A percentile compares a stretch with the other conserved stretches of the same genome.
phyloP scores from a whole-genome alignment of 345 rosid species.

The Geranium rotundifolium region DNA sequence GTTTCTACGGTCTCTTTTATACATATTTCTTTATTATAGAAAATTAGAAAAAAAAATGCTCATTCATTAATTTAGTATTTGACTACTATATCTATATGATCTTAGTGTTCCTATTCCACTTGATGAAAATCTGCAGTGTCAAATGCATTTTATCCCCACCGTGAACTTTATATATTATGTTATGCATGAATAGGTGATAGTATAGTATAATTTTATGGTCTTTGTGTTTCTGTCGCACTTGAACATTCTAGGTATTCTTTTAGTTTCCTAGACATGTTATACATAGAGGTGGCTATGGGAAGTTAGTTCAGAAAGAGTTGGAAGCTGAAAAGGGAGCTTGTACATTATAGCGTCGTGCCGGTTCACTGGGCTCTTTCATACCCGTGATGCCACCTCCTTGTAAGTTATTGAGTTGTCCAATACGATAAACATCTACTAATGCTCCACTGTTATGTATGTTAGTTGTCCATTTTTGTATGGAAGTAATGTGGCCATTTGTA shows the following conservation, averaged over 20 bases:
- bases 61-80: too few species aligned
- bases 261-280: constrained; percentile 29
- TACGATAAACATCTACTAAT: background rate
- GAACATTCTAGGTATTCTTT: constrained; percentile 2
- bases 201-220: background rate
- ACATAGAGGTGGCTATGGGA: constrained; percentile 99
- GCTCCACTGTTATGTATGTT: background rate
- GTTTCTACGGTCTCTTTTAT: too few species aligned
- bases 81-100: too few species aligned
- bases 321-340: constrained; percentile 93
- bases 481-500: background rate
- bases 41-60: too few species aligned
- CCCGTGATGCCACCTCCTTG: constrained; percentile 56
- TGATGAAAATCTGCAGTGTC: too few species aligned
- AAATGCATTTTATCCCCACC: too few species aligned
- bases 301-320: constrained; percentile 76
- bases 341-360: constrained; percentile 92
- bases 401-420: constrained; percentile 31
- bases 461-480: background rate
- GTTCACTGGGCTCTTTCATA: constrained; percentile 66
- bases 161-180: background rate
- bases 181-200: background rate
- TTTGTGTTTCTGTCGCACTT: too few species aligned
- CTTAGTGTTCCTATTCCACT: too few species aligned
- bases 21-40: too few species aligned